phyloP scores from a whole-genome alignment of 1,139 yeast genomes.

The Kodamaea suecica region DNA sequence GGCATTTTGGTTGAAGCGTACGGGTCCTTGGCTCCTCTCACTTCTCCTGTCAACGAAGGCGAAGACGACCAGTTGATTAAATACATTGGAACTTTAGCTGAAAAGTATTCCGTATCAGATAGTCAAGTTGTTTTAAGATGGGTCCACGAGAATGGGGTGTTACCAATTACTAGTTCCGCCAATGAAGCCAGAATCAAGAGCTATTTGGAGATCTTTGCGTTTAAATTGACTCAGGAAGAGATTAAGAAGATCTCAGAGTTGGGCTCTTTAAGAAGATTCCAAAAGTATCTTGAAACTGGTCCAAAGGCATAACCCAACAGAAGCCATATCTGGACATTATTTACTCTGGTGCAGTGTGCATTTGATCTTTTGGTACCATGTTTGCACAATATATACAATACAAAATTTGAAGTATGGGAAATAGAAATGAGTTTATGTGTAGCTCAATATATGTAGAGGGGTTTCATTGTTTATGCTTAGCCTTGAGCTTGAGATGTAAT shows the following conservation, averaged over 20 bases:
- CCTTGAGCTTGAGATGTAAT: too few relatives aligned
- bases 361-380: too few relatives aligned
- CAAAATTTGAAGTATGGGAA: too few relatives aligned
- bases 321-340: too few relatives aligned
- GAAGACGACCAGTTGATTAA: constrained; percentile 12
- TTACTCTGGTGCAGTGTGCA: too few relatives aligned
- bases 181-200: constrained; percentile 21
- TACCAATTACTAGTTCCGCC: constrained; percentile 30
- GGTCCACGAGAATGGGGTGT: constrained; percentile 36
- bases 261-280: constrained; percentile 15
- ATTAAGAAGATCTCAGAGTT: constrained; percentile 26
- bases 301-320: not conserved
- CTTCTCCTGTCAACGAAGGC: constrained; percentile 32
- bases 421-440: too few relatives aligned
- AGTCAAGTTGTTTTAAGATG: constrained; percentile 38
- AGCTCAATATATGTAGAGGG: too few relatives aligned
- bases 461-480: too few relatives aligned
- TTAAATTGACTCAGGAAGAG: constrained; percentile 21
- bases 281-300: constrained; percentile 1
- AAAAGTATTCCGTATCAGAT: constrained; percentile 30
- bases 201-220: constrained; percentile 21
- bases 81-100: constrained; percentile 20
- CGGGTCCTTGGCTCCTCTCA: constrained; percentile 55
- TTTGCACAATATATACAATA: too few relatives aligned
- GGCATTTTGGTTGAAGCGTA: constrained; percentile 62